Evolutionary conservation across 441 rosid species (phyloP), one percentile per base, ranked within the genome.

Genomic region (Populus tomentosa): DNA sequence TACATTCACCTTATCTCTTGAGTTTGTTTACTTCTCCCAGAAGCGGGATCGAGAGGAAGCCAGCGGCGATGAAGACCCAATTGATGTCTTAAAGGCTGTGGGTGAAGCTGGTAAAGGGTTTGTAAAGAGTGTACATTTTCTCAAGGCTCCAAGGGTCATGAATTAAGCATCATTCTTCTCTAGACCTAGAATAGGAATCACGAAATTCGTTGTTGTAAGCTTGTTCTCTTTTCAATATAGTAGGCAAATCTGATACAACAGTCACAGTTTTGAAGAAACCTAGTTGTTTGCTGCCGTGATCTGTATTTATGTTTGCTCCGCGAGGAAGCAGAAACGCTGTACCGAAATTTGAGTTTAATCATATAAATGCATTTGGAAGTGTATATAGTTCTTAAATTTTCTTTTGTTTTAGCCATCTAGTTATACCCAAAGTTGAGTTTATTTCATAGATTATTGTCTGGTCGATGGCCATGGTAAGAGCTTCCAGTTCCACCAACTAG

Each of bases 21-120:
- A 65, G 7, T 61, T 35, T 40, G 8, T 64, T 67, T 1, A 53
- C 67, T 74, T 72, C 7, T 77, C 73, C 42, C 89, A 91, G 98
- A 95, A 95, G 85, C 90, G 98, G 42, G 88, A 86, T 82, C 91
- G 98, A 50, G 92, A 87, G 2, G 93, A 86, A 79, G 82, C 80
- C 28, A 56, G 50, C 26, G 88, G 79, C 5, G 86, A 67, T 4
- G 85, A 79, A 33, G 82, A 87, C 78, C 90, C 91, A 3, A 80
- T 79, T 69, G 84, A 85, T 76, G 70, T 86, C 79, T 83, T 95
- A 75, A 94, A 84, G 79, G 80, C 84, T 18, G 85, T 87, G 6
- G 92, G 98, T 36, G 90, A 94, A 84, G 79, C 84, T 68, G 99
- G 99, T 79, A 91, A 91, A 87, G 98, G 99, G 70, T 84, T 95